These are phyloP conservation scores for Fusarium vanettenii DNA, from an alignment of 2,329 filamentous ascomycete species.

Conservation along the genomic window DNA sequence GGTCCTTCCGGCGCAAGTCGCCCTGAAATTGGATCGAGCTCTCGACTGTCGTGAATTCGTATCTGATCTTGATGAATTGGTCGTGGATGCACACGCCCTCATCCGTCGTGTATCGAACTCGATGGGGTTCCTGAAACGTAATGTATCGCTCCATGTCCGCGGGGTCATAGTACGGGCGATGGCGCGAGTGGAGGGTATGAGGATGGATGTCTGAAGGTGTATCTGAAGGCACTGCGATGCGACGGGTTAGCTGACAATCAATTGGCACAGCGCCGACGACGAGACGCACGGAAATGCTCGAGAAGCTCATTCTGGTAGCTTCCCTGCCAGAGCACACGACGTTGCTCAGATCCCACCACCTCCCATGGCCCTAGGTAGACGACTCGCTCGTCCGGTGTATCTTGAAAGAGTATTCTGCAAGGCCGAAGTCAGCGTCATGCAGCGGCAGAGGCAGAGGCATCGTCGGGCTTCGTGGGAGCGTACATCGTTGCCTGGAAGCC, in stretches of 20 bases:
- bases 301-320: slow-evolving; percentile 64
- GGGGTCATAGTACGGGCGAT: slow-evolving; percentile 62
- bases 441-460: slow-evolving; percentile 18
- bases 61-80: slow-evolving; percentile 59
- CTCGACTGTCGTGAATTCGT: slow-evolving; percentile 63
- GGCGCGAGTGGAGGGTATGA: slow-evolving; percentile 61
- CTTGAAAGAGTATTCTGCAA: slow-evolving; percentile 61
- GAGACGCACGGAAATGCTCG: slow-evolving; percentile 61
- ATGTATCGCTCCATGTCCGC: slow-evolving; percentile 62
- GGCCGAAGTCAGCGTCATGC: slow-evolving; percentile 35
- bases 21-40: slow-evolving; percentile 61
- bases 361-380: slow-evolving; percentile 67
- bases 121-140: slow-evolving; percentile 60
- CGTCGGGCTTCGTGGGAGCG: slow-evolving; percentile 15
- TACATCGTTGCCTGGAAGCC: slow-evolving; percentile 67
- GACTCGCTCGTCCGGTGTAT: slow-evolving; percentile 60
- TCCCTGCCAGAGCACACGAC: slow-evolving; percentile 64
- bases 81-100: slow-evolving; percentile 61
- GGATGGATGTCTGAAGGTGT: slow-evolving; percentile 58
- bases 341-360: slow-evolving; percentile 59
- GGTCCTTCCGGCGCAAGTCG: slow-evolving; percentile 59
- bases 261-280: neutral
- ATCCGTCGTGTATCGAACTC: slow-evolving; percentile 60
- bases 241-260: slow-evolving; percentile 11
- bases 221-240: slow-evolving; percentile 57